These are phyloP conservation scores for Sporothrix variecibatus DNA, from an alignment of 2,329 filamentous ascomycete genomes.

Conservation along the genomic window DNA sequence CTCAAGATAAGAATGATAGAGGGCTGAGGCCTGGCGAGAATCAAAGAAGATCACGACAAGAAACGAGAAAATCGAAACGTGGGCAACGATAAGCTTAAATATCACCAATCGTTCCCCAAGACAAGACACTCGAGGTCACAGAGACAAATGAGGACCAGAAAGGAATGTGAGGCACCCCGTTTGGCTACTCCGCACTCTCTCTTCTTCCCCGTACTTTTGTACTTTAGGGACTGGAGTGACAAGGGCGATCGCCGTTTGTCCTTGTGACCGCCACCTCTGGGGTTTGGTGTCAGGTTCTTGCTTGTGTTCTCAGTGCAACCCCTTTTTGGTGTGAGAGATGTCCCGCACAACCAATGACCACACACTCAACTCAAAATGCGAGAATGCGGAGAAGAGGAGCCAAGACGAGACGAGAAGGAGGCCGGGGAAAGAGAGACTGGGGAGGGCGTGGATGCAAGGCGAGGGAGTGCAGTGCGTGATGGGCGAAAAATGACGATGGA, in stretches of 20 bases:
- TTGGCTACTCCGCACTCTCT: background rate
- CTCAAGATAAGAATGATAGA: background rate
- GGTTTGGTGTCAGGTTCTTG: background rate
- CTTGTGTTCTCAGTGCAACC: background rate
- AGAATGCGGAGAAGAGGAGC: slow-evolving; percentile 17
- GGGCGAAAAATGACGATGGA: background rate
- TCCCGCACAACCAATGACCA: background rate
- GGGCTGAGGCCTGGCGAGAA: background rate
- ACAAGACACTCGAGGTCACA: background rate
- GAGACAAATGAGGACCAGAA: background rate
- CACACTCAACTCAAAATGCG: background rate
- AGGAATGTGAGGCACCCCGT: background rate
- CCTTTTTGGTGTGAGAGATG: background rate
- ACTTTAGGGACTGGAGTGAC: background rate
- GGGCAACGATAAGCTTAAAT: slow-evolving; percentile 8
- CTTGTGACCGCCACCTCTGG: slow-evolving; percentile 4
- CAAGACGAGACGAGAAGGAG: background rate
- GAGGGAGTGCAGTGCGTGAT: background rate
- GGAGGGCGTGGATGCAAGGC: background rate
- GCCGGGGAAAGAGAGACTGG: background rate
- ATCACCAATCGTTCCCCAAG: background rate
- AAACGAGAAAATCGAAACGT: background rate
- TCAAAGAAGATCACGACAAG: background rate
- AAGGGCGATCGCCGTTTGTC: slow-evolving; percentile 9
- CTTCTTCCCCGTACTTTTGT: background rate